Evolutionary conservation across 352 stramenopile species (phyloP), one percentile per base, ranked within the genome.

Genomic region (Discostella stelligera): DNA sequence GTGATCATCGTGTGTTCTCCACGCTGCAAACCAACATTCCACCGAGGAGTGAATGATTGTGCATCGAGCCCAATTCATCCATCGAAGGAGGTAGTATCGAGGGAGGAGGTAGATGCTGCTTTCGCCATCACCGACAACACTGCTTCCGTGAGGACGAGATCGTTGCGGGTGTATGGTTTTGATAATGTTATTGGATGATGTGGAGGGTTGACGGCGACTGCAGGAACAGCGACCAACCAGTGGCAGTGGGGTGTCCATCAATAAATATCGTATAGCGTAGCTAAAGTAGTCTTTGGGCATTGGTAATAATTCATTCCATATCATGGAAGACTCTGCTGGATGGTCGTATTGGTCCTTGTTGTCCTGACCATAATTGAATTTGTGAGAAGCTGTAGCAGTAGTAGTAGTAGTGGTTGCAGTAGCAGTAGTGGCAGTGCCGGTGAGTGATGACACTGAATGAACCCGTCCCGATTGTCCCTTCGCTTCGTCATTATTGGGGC

Each of bases 231-330:
- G 58, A 21, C 27, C 64, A 3, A 54, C 16, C 32, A 72, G 30
- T 41, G 64, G 52, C 44, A 72, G 20, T 23, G 64, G 64, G 18
- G 64, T 64, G 13, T 72, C 52, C 30, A 65, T 30, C 23, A 72
- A 64, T 64, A 72, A 55, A 44, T 44, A 55, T 44, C 64, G 30
- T 37, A 72, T 59, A 30, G 52, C 30, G 41, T 30, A 27, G 18
- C 50, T 21, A 16, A 64, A 72, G 59, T 72, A 72, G 21, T 64
- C 52, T 18, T 72, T 59, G 10, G 50, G 32, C 13, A 32, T 20
- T 6, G 52, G 64, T 48, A 71, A 49, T 21, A 71, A 9, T 23
- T 61, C 50, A 6, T 53, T 21, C 25, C 8, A 46, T 18, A 41
- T 60, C 7, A 14, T 14, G 37, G 11, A 0, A 14, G 37, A 14